These are phyloP conservation scores for Penicillium sp. DNA, from an alignment of 2,329 filamentous ascomycete genomes.

Conservation along the genomic window DNA sequence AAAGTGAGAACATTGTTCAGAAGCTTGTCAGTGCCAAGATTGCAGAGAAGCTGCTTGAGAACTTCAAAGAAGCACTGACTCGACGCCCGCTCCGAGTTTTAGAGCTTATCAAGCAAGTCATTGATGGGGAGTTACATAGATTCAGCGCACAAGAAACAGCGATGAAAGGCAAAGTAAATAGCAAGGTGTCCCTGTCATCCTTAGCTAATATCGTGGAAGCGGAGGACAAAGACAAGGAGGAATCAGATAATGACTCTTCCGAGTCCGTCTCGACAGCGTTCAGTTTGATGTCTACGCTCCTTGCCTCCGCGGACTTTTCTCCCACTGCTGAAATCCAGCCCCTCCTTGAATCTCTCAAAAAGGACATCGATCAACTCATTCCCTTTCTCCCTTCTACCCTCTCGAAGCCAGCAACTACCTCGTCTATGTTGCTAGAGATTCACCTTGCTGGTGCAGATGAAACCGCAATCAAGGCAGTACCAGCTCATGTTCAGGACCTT, in stretches of 20 bases:
- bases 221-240: constrained; percentile 14
- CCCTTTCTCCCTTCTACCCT: constrained; percentile 33
- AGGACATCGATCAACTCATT: constrained; percentile 36
- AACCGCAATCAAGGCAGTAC: constrained; percentile 18
- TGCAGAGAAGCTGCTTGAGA: constrained; percentile 41
- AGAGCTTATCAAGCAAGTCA: constrained; percentile 42
- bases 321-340: constrained; percentile 30
- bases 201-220: constrained; percentile 35
- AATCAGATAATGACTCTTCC: constrained; percentile 26
- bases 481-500: constrained; percentile 36
- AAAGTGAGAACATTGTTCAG: constrained; percentile 31
- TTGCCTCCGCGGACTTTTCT: constrained; percentile 43
- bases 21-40: constrained; percentile 43
- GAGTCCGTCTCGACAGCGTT: constrained; percentile 43
- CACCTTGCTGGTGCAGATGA: constrained; percentile 33
- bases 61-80: constrained; percentile 44
- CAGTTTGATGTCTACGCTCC: constrained; percentile 43
- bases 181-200: constrained; percentile 35
- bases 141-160: constrained; percentile 6
- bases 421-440: constrained; percentile 45
- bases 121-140: constrained; percentile 37
- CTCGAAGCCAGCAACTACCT: constrained; percentile 40
- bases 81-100: constrained; percentile 41
- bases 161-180: constrained; percentile 4
- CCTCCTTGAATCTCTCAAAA: constrained; percentile 34